Percentiles rank a stretch among this genome's conserved stretches.
Conservation (phyloP, 305 asterid species). For the Fraxinus greggii region DNA sequence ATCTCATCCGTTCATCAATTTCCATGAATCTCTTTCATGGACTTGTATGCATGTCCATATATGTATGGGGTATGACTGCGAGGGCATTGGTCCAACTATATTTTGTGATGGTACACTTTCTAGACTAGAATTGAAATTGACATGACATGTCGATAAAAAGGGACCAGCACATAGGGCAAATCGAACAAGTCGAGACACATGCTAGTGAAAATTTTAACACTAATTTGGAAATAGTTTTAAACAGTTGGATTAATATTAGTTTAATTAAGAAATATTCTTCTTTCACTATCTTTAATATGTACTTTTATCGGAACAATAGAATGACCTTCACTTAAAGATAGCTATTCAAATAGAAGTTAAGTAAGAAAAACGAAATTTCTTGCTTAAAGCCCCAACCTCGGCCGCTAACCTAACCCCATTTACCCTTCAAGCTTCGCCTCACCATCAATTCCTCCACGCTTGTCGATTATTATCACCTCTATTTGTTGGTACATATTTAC, state of each 20-base stretch:
- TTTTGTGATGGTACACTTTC: not conserved
- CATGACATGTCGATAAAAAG: not conserved
- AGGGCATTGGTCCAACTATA: not conserved
- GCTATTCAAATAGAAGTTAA: no score
- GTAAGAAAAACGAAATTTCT: no score
- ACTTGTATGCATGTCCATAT: not conserved
- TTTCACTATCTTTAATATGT: not conserved
- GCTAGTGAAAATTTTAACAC: not conserved
- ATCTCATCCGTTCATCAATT: not conserved
- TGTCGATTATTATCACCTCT: not conserved
- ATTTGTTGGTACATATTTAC: not conserved
- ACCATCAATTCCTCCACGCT: not conserved
- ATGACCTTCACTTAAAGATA: no score
- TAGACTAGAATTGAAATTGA: not conserved
- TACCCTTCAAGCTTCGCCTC: not conserved
- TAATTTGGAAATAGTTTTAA: no score
- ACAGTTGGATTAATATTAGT: no score
- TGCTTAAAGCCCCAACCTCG: not conserved
- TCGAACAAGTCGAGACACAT: not conserved
- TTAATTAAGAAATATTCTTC: not conserved
- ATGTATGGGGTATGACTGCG: not conserved
- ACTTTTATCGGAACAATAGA: no score
- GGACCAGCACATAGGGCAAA: not conserved
- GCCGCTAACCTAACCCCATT: not conserved
- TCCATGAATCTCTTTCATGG: slow-evolving; percentile 14